Conservation (phyloP, 495 filamentous ascomycete species). For the Aspergillus incahuasiensis region DNA sequence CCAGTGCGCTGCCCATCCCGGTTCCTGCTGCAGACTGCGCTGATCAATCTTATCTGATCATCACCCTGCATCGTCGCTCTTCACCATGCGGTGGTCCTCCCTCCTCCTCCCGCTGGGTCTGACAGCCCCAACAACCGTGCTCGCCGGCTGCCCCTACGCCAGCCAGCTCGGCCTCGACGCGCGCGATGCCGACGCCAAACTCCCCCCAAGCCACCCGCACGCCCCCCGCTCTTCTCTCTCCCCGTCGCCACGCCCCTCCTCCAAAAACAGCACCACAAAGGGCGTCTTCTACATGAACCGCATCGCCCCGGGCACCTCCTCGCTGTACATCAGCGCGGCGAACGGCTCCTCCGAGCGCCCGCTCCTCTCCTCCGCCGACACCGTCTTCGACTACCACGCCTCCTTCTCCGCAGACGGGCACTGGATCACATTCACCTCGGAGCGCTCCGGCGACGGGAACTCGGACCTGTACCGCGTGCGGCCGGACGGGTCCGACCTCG, state of each 20-base stretch:
- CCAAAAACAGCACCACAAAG: conserved; percentile 11
- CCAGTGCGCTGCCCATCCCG: too few species aligned
- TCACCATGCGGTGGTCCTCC: background rate
- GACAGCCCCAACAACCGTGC: background rate
- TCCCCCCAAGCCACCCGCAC: background rate
- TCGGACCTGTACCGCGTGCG: conserved; percentile 28
- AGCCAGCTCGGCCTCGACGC: background rate
- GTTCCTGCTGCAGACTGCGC: too few species aligned
- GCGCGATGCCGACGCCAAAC: background rate
- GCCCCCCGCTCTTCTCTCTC: too few species aligned
- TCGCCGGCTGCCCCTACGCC: background rate
- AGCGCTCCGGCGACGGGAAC: conserved; percentile 29
- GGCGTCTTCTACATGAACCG: conserved; percentile 32
- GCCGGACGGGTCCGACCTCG: conserved; percentile 22
- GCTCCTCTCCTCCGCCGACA: conserved; percentile 24
- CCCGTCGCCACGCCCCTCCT: background rate
- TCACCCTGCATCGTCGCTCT: too few species aligned
- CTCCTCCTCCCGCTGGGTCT: background rate
- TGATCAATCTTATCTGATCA: too few species aligned
- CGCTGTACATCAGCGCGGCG: conserved; percentile 29
- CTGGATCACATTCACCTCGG: conserved; percentile 28
- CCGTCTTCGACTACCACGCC: conserved; percentile 35
- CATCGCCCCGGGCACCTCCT: conserved; percentile 27
- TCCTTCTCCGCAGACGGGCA: conserved; percentile 28
- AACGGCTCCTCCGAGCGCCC: conserved; percentile 29